Evolutionary conservation across 768 basidiomycete species (phyloP), one percentile per base, ranked within the genome.

Genomic region (Sporobolomyces pararoseus): DNA sequence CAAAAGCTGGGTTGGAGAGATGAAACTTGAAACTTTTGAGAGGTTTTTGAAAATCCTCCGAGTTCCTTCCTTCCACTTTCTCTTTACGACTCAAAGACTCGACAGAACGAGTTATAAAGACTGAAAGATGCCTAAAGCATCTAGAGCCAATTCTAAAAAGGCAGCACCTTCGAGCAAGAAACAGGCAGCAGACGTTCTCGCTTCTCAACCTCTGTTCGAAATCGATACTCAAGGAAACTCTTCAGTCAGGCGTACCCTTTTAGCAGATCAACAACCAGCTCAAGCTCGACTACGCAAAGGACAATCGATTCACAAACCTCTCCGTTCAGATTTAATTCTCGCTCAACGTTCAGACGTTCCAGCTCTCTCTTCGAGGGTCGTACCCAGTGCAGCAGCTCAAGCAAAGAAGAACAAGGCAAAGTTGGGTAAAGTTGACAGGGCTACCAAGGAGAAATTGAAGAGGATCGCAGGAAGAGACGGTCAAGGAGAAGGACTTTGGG

Each of bases 311-410:
- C 71, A 74, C 51, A 73, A 74, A 60, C 72, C 72, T 5, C 53
- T 76, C 25, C 68, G 72, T 21, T 65, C 61, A 23, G 65, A 70
- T 31, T 61, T 72, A 32, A 76, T 76, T 62, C 74, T 76, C 66
- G 74, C 76, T 12, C 53, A 65, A 54, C 71, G 76, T n/a, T 71
- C 68, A 1, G 21, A 31, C 42, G 66, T 58, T 0, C 76, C 76
- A 25, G 76, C 71, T 19, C 32, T 68, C 19, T 63, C 60, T 16
- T 61, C 53, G 44, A 42, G 49, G 23, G 61, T 50, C 21, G 25
- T 47, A 4, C 74, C 74, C 0, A 58, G 57, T 21, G 51, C 46
- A 31, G 68, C 53, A 23, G 67, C 59, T 12, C 52, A 66, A 31
- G 46, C 42, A 5, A 75, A 72, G 64, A 63, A 55, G 47, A 63